phyloP scores from a whole-genome alignment of 306 rosid genomes.

The Hippophae gyantsensis region DNA sequence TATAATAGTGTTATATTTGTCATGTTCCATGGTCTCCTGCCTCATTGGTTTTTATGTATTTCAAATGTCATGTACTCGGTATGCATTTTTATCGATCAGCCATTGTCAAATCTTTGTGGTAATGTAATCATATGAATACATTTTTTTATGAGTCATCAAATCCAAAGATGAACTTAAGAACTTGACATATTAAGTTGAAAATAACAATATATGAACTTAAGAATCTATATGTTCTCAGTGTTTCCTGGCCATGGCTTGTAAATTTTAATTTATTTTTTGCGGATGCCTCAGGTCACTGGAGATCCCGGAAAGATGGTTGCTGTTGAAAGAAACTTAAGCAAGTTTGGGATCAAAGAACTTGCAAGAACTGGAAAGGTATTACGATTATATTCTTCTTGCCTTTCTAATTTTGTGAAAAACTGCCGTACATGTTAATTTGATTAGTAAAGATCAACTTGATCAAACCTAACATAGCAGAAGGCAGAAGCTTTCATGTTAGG shows the following conservation, averaged over 20 bases:
- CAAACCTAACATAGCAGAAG: too few relatives aligned
- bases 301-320: constrained; percentile 58
- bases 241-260: neutral
- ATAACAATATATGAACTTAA: too few relatives aligned
- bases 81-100: neutral
- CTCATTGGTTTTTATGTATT: neutral
- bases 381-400: neutral
- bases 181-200: too few relatives aligned
- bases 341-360: constrained; percentile 48
- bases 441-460: neutral
- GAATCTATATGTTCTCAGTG: neutral
- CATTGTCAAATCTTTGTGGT: neutral
- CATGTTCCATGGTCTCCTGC: neutral
- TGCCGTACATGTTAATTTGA: neutral
- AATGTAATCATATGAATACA: neutral
- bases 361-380: constrained; percentile 55
- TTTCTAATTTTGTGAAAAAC: neutral
- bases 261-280: constrained; percentile 3
- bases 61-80: neutral
- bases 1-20: too few relatives aligned
- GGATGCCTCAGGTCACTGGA: constrained; percentile 44
- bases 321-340: constrained; percentile 38
- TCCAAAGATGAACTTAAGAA: too few relatives aligned
- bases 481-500: too few relatives aligned
- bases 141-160: neutral